Percentiles rank a stretch among this genome's conserved stretches.
phyloP scores from a whole-genome alignment of 2,329 filamentous ascomycete genomes.

The Ceratocystis smalleyi region DNA sequence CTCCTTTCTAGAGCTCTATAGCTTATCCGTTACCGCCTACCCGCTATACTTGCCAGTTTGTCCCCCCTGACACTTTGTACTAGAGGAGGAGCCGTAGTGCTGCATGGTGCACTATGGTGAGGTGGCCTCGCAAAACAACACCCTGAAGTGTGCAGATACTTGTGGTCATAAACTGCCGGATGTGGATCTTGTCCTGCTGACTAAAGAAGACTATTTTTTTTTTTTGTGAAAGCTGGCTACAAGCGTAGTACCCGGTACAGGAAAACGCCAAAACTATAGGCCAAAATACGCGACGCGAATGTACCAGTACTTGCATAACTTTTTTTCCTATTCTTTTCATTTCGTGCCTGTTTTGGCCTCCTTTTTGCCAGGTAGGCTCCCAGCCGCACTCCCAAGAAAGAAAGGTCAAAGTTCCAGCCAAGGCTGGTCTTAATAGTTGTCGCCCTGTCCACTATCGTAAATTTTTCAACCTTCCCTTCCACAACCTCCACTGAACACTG shows the following conservation, averaged over 20 bases:
- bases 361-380: conserved; percentile 15
- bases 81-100: not conserved
- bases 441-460: conserved; percentile 17
- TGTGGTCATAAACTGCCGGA: not conserved
- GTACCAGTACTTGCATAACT: conserved; percentile 8
- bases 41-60: not conserved
- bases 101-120: not conserved
- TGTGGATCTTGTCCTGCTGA: not conserved
- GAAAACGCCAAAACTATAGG: conserved; percentile 3
- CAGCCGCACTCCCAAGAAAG: conserved; percentile 11
- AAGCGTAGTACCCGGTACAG: conserved; percentile 8
- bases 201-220: not conserved
- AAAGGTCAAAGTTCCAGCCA: conserved; percentile 16
- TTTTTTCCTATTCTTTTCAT: not conserved
- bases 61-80: not conserved
- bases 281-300: not conserved
- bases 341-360: conserved; percentile 5
- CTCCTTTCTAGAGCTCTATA: not conserved
- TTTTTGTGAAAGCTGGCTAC: not conserved
- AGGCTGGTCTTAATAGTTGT: conserved; percentile 14
- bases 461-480: conserved; percentile 18
- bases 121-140: not conserved
- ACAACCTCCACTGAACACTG: conserved; percentile 12
- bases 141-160: not conserved
- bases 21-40: not conserved